Base-by-base conservation (phyloP, 192 early-diverging fungal species). In the Coemansia sp. region DNA sequence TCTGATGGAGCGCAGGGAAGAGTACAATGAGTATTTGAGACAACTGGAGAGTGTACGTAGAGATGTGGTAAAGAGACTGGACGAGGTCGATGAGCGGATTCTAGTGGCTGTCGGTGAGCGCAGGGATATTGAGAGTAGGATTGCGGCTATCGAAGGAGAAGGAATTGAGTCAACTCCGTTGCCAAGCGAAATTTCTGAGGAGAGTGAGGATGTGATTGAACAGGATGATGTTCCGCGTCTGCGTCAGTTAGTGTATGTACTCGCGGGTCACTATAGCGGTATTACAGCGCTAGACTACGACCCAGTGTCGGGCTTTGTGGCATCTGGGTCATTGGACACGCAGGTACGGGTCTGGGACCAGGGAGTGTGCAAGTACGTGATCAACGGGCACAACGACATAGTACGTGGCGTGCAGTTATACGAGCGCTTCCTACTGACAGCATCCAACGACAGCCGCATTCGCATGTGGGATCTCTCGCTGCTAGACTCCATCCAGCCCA, bases 381-480 rank as follows among this genome's bases (percentile, higher is more conserved):
- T 85, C 30, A 47, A 33, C 35, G 76, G 76, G 3, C 79, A 82
- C 42, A 55, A 33, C 52, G 84, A 85, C 2, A 23, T n/a, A 1
- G 53, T 85, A 1, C 70, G 79, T 9, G 61, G 62, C 7, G 79
- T 78, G 26, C 79, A 78, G 50, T 78, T 86, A 35, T 60, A 73
- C 44, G 77, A 72, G 6, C 62, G 72, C 17, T 76, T 73, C 35
- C 49, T 92, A 35, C 80, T 92, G 3, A 89, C 91, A 0, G 86
- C 87, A 11, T 87, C 91, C 4, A 80, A 85, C 52, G 92, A 93
- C 69, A 76, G 77, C 44, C 88, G 87, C 26, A 76, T 91, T 7
- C 87, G 88, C 30, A 85, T 89, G 65, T 93, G 92, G 91, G 88
- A 92, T 57, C 70, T 91, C 32, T 62, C 85, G 19, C 82, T 75